These are phyloP conservation scores for Botrytis hyacinthi DNA, from an alignment of 2,329 filamentous ascomycete genomes.

Conservation along the genomic window DNA sequence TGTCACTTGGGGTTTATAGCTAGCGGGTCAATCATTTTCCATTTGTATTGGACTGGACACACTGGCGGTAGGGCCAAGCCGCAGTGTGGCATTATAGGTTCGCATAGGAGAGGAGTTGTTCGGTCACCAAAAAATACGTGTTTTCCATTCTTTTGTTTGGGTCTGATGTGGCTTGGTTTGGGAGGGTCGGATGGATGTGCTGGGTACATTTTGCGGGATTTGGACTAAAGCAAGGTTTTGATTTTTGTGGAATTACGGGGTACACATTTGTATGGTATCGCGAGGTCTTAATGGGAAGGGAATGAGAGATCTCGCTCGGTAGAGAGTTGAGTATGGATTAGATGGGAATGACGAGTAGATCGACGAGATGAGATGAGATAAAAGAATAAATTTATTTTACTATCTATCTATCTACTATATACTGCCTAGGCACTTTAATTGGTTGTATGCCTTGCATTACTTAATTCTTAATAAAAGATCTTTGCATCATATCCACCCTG, in stretches of 20 bases:
- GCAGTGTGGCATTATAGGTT: slow-evolving; percentile 10
- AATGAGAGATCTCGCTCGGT: neutral
- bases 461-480: slow-evolving; percentile 16
- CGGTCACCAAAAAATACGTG: slow-evolving; percentile 8
- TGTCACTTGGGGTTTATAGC: neutral
- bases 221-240: neutral
- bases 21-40: neutral
- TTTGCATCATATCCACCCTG: neutral
- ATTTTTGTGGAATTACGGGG: slow-evolving; percentile 5
- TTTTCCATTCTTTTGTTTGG: slow-evolving; percentile 3
- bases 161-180: slow-evolving; percentile 6
- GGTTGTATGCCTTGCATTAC: neutral
- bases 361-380: slow-evolving; percentile 13
- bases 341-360: slow-evolving; percentile 11
- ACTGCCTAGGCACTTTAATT: neutral
- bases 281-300: slow-evolving; percentile 6
- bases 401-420: slow-evolving; percentile 6
- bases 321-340: neutral
- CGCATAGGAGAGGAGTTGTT: slow-evolving; percentile 16
- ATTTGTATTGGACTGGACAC: slow-evolving; percentile 5
- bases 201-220: slow-evolving; percentile 4
- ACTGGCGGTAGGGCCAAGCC: slow-evolving; percentile 5
- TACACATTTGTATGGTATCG: slow-evolving; percentile 12
- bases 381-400: slow-evolving; percentile 14
- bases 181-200: neutral